A percentile compares a stretch with the other conserved stretches of the same genome.
Evolutionary conservation across 2,329 filamentous ascomycete genomes (phyloP).

Genomic region (Pseudonectria foliicola): DNA sequence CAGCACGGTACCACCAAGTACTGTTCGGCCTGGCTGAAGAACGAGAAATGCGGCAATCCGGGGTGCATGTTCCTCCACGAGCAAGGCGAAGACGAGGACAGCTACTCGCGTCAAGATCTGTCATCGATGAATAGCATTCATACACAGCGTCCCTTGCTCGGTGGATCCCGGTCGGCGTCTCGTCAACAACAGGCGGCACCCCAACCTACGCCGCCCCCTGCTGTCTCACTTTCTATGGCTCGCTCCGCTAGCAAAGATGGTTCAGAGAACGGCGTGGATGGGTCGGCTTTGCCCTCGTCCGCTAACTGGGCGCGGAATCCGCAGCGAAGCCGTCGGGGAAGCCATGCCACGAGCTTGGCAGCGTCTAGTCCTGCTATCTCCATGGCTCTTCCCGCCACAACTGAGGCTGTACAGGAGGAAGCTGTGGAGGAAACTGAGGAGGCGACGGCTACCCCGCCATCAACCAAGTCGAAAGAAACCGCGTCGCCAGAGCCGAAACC

Average conservation of each 20-base stretch:
- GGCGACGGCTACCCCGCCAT: slow-evolving; percentile 18
- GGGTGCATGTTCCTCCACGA: slow-evolving; percentile 99
- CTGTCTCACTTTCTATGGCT: slow-evolving; percentile 56
- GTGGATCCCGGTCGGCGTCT: slow-evolving; percentile 44
- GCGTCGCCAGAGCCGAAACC: slow-evolving; percentile 5
- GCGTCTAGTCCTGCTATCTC: slow-evolving; percentile 77
- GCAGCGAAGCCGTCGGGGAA: slow-evolving; percentile 62
- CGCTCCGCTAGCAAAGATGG: slow-evolving; percentile 74
- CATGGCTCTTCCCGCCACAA: slow-evolving; percentile 45
- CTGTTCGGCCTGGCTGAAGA: slow-evolving; percentile 91
- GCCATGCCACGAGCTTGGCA: slow-evolving; percentile 73
- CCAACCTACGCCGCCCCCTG: slow-evolving; percentile 32
- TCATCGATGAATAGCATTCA: slow-evolving; percentile 90
- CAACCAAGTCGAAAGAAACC: slow-evolving; percentile 11
- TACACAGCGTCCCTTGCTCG: slow-evolving; percentile 61
- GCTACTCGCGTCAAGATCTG: slow-evolving; percentile 87
- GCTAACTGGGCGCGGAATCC: slow-evolving; percentile 84
- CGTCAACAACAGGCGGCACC: slow-evolving; percentile 40
- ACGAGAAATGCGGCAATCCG: slow-evolving; percentile 89
- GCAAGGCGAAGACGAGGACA: slow-evolving; percentile 95
- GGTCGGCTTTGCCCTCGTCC: slow-evolving; percentile 84
- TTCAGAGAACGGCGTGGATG: slow-evolving; percentile 64
- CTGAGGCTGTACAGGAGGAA: slow-evolving; percentile 41
- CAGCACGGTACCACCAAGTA: slow-evolving; percentile 91
- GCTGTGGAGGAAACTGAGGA: slow-evolving; percentile 27